These are phyloP conservation scores for Sarcocystis neurona DNA, from an alignment of 169 alveolate genomes.

Conservation along the genomic window DNA sequence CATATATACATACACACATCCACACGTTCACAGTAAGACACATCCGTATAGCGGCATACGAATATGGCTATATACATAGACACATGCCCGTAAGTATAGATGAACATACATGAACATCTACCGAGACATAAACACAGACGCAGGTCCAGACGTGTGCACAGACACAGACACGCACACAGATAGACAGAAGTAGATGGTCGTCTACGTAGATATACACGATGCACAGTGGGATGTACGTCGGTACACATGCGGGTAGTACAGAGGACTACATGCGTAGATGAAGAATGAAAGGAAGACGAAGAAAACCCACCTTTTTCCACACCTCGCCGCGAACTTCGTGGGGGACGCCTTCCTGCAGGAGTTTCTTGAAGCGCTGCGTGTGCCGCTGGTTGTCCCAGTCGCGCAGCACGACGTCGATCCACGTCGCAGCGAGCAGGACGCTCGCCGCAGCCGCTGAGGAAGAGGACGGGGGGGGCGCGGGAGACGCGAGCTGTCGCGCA, in stretches of 20 bases:
- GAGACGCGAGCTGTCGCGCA: background rate
- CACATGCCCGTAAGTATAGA: too few species aligned
- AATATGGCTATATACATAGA: too few species aligned
- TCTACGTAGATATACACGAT: background rate
- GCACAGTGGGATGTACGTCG: too few species aligned
- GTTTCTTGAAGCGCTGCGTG: background rate
- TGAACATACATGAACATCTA: too few species aligned
- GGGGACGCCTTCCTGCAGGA: slow-evolving; percentile 46
- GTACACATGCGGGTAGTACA: too few species aligned
- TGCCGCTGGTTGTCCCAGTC: slow-evolving; percentile 41
- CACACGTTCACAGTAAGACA: too few species aligned
- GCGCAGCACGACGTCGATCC: slow-evolving; percentile 54
- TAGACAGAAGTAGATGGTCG: background rate
- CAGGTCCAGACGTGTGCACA: background rate
- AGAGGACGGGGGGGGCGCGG: too few species aligned
- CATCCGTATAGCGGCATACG: too few species aligned
- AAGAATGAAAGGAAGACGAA: too few species aligned
- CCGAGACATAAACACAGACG: too few species aligned
- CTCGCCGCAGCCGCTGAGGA: background rate
- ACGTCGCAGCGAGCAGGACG: slow-evolving; percentile 19
- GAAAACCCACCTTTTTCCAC: slow-evolving; percentile 38
- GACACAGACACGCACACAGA: background rate
- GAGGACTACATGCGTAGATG: too few species aligned
- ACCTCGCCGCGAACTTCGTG: slow-evolving; percentile 54
- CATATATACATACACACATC: too few species aligned